Evolutionary conservation across 352 stramenopile species (phyloP), one percentile per base, ranked within the genome.

Genomic region (Peronospora belbahrii): DNA sequence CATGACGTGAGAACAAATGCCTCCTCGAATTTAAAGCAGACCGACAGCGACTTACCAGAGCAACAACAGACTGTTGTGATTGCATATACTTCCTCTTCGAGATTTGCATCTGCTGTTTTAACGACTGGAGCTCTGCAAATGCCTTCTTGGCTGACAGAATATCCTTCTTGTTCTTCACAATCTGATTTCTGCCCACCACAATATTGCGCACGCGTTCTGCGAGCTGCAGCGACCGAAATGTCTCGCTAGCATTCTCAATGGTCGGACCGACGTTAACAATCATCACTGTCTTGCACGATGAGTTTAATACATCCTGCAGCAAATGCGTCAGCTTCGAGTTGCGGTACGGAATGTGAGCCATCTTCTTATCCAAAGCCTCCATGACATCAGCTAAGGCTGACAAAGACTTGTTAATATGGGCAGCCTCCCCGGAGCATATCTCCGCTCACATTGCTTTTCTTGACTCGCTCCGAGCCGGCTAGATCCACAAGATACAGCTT

Each of bases 241-340:
- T 94, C 58, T 97, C 88, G 28, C 66, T 88, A 5, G 72, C 76
- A 20, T 79, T 87, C 45, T 88, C 75, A 35, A 82, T 68, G 1
- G 78, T 88, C 3, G 88, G 88, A 4, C 80, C 88, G 7, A 96
- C 76, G 31, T 92, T 93, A 24, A 96, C 83, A 55, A 98, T 95
- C 85, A 97, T 97, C 22, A 97, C 71, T 6, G 89, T 96, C 70
- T 97, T 97, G 51, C 78, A 88, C 22, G 74, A 84, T 18, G 77
- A 83, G 36, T 89, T 87, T 52, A 85, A 83, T 48, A 88, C 89
- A 75, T 97, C 93, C 64, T 97, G 84, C 5, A 99, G 63, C 27
- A 99, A 59, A 51, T 95, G 94, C n/a, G 96, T 99, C 6, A 99
- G 80, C 72, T 98, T 98, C 4, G 86, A 97, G 65, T 99, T 97